Evolutionary conservation across 805 yeast genomes (phyloP), one percentile per base, ranked within the genome.

Genomic region (Suhomyces pyralidae): DNA sequence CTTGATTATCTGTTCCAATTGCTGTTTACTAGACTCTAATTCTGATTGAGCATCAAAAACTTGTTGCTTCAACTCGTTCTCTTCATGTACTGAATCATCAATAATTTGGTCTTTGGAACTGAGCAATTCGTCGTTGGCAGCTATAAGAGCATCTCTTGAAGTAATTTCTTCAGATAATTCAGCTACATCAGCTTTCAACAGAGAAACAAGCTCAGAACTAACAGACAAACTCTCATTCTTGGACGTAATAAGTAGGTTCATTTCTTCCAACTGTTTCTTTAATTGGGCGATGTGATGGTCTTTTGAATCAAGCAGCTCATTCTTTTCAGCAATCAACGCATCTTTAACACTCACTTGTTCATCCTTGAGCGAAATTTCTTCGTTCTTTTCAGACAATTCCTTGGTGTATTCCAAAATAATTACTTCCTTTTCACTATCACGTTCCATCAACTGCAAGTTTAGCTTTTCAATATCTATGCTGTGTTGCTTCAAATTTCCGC

Each of bases 401-500:
- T 48, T 55, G 20, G 55, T 51, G 14, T 14, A 40, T 43, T 55
- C 58, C 30, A 48, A 43, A 10, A 55, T 40, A 14, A 48, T 45
- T 19, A 53, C 51, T 4, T 55, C 58, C 15, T 52, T 55, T 19
- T 55, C 56, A 9, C 48, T 30, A n/a, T 44, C 51, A 44, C 38
- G 45, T 44, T 46, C 46, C 51, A 36, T 20, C 32, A 34, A 46
- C 38, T 47, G 50, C 24, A 46, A 15, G 25, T 36, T 38, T 3
- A 26, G 32, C 7, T 25, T 44, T n/a, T 51, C 52, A 17, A 54
- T 36, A 5, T 46, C 49, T 26, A 40, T 30, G 30, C 25, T 43
- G 20, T 46, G 24, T 15, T 12, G 42, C 15, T 47, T 46, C 17
- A 55, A 40, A 12, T 5, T 34, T 6, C 48, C 50, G 17, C 53